Base-by-base conservation (phyloP, 768 basidiomycete genomes). In the Boletus patriciae region DNA sequence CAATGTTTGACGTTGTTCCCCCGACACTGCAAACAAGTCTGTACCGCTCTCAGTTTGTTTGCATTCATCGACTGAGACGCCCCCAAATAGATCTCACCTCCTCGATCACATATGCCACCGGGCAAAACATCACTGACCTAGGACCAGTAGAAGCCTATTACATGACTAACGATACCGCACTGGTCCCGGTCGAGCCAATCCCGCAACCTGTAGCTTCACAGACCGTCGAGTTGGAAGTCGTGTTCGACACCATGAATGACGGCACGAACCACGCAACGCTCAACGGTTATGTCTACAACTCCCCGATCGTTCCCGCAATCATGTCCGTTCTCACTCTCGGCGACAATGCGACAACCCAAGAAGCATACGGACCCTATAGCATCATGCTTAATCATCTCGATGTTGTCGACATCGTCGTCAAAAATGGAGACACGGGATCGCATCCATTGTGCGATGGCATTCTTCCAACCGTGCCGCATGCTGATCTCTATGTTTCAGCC, bases 1-100 rank as follows among this genome's bases (percentile, higher is more conserved):
- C 76, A 59, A 96, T 95, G 94, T 98, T 97, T 71, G 96, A 98
- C 70, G 77, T 50, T 0, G 75, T 94, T 15, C 93, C 96, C 0
- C 76, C 78, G 25, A 73, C 77, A 12, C 78, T 98, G 25, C 82
- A 87, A 61, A 81, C 90, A 1, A 97, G 91, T 90, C 57, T 42
- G 86, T 75, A 5, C 29, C 42, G 6, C 27, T 29, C 31, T 44
- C 46, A 18, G 21, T 8, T 31, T n/a, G n/a, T 46, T 55, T 40
- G 3, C 15, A 9, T 25, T 12, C n/a, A 13, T 55, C 36, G 29
- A 41, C 33, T 31, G 21, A 50, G 10, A 12, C 2, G 2, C 23
- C 13, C 29, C 29, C 25, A 21, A 52, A 62, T 52, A 93, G 90
- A 98, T 71, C 72, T 88, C 61, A 97, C 96, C 12, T 79, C 94